These are phyloP conservation scores for Magnolia officinalis DNA, from an alignment of 164 flowering plant species.

Conservation along the genomic window DNA sequence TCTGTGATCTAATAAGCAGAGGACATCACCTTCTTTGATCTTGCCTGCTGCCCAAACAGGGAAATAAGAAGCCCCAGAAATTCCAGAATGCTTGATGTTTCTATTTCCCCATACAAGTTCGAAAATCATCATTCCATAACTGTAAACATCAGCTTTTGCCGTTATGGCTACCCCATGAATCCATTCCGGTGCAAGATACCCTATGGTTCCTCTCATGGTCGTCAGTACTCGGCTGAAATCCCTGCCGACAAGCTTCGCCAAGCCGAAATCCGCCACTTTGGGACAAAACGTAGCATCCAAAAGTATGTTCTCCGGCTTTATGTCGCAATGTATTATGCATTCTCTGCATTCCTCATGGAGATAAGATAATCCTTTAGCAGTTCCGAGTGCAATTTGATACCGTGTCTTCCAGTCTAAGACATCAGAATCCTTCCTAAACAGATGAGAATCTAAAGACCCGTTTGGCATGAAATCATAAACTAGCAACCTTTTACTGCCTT, in stretches of 20 bases:
- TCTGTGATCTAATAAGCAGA: conserved; percentile 19
- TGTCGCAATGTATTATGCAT: conserved; percentile 36
- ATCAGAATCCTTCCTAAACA: conserved; percentile 19
- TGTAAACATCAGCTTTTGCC: conserved; percentile 34
- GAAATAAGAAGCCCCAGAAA: conserved; percentile 14
- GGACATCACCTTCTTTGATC: conserved; percentile 11
- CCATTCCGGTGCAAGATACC: conserved; percentile 45
- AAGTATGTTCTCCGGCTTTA: conserved; percentile 37
- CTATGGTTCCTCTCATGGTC: conserved; percentile 37
- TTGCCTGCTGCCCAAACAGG: conserved; percentile 29
- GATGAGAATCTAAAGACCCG: conserved; percentile 36
- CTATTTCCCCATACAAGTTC: conserved; percentile 30
- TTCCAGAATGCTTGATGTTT: conserved; percentile 18
- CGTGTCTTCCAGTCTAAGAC: conserved; percentile 28
- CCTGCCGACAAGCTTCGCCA: conserved; percentile 31
- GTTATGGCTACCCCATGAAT: conserved; percentile 32
- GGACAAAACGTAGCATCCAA: conserved; percentile 29
- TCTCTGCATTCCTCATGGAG: conserved; percentile 36
- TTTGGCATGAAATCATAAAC: conserved; percentile 58
- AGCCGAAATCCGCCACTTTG: conserved; percentile 36
- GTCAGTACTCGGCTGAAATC: conserved; percentile 35
- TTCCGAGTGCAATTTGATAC: conserved; percentile 30
- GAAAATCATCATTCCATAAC: conserved; percentile 35
- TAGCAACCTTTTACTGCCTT: conserved; percentile 34
- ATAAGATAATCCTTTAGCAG: conserved; percentile 30